Evolutionary conservation across 805 yeast genomes (phyloP), one percentile per base, ranked within the genome.

Genomic region (Metschnikowia lachancei): DNA sequence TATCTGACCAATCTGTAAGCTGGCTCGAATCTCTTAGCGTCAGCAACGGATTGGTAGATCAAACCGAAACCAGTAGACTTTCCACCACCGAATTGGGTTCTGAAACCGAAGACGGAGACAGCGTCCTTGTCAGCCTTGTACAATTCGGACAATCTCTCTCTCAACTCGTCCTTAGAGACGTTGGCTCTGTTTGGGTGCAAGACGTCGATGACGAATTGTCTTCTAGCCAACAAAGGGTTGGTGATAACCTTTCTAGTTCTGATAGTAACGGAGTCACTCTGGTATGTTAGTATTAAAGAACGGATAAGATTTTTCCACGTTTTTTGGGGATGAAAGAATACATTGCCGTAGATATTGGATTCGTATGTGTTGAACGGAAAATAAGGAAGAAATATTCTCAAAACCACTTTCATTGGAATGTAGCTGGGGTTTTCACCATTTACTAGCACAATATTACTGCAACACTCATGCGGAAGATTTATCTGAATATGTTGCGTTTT

Each of bases 81-180:
- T 72, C 97, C 96, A 78, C 99, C 99, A 88, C 99, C 99, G 77
- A 81, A 94, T 78, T 89, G 95, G 68, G 98, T 94, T 84, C 96
- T 87, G 96, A 94, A 88, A 75, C 98, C 98, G 72, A 94, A 94
- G 65, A 92, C 99, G 60, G 98, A 91, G 59, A 88, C 91, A 67
- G 92, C 85, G 66, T 87, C 95, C 81, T 87, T 87, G 69, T 87
- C 95, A 69, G 90, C 78, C 81, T 87, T 87, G 94, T 88, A 88
- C 67, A 81, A 77, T 65, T 82, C 82, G 71, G 95, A 87, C 67
- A 88, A 81, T 75, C 81, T 86, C 76, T 87, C 98, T 75, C 98
- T 89, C 77, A 94, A 85, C 80, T 94, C 99, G 75, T 90, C 97
- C 88, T 94, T 94, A 73, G 99, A 84, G 72, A 94, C 97, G 81